A percentile compares a stretch with the other conserved stretches of the same genome.
Evolutionary conservation across 148 eudicot genomes (phyloP).

Genomic region (Oxyria digyna): DNA sequence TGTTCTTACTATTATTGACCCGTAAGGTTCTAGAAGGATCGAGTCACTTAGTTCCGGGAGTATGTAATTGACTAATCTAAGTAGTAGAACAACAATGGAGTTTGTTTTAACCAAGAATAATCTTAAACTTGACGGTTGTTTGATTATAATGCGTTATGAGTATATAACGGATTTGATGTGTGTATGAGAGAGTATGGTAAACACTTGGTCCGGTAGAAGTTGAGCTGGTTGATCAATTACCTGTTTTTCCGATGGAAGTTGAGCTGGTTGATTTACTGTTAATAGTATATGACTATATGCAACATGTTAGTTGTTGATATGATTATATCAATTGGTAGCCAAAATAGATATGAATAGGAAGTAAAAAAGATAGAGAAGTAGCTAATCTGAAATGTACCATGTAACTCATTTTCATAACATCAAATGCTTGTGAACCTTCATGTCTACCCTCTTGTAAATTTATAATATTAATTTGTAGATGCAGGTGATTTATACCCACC

Average conservation of each 20-base stretch:
- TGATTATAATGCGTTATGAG: neutral
- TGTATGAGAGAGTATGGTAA: neutral
- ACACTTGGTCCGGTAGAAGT: neutral
- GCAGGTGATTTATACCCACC: constrained; percentile 3
- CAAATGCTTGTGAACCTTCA: neutral
- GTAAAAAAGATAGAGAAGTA: neutral
- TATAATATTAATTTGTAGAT: neutral
- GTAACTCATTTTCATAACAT: neutral
- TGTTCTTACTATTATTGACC: no score
- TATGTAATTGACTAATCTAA: neutral
- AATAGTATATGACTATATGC: no score
- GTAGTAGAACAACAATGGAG: neutral
- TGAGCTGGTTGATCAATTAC: neutral
- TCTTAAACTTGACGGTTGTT: neutral
- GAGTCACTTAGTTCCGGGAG: neutral
- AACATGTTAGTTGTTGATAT: no score
- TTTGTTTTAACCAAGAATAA: neutral
- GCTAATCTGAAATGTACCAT: neutral
- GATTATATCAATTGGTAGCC: no score
- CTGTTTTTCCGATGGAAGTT: neutral
- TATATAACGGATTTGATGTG: neutral
- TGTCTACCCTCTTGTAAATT: neutral
- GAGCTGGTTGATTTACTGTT: no score
- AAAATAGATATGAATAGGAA: no score
- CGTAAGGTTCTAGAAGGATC: neutral